These are phyloP conservation scores for Coniochaeta sp. DNA, from an alignment of 2,329 filamentous ascomycete genomes.

Conservation along the genomic window DNA sequence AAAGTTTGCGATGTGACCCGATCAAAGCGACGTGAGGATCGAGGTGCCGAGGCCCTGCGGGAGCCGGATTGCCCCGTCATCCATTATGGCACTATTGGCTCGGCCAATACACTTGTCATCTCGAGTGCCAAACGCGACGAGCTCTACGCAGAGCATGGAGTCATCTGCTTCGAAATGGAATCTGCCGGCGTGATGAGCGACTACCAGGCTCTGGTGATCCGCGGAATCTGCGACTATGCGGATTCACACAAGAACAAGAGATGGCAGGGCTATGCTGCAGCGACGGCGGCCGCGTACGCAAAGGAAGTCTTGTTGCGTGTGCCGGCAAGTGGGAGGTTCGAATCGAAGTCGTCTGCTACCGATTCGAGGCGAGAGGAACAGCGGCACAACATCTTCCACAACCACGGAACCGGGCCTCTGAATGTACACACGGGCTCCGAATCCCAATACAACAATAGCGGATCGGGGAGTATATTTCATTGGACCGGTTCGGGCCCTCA, in stretches of 20 bases:
- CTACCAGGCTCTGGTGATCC: slow-evolving; percentile 20
- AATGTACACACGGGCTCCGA: too few relatives aligned
- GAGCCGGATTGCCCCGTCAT: background rate
- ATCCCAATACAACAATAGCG: too few relatives aligned
- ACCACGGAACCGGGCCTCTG: too few relatives aligned
- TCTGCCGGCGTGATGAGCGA: slow-evolving; percentile 16
- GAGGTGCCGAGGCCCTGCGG: slow-evolving; percentile 7
- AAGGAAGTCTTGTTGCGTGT: slow-evolving; percentile 3
- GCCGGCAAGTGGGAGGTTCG: too few relatives aligned
- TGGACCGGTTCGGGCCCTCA: too few relatives aligned
- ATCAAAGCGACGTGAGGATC: background rate
- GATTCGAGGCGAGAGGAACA: too few relatives aligned
- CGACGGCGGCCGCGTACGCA: slow-evolving; percentile 17
- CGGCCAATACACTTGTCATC: slow-evolving; percentile 18
- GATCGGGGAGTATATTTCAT: too few relatives aligned
- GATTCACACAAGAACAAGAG: slow-evolving; percentile 18
- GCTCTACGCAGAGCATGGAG: slow-evolving; percentile 2
- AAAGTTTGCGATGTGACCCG: background rate
- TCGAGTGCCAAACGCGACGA: slow-evolving; percentile 15
- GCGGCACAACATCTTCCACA: too few relatives aligned
- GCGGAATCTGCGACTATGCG: slow-evolving; percentile 23
- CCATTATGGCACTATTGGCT: slow-evolving; percentile 27
- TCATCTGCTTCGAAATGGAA: slow-evolving; percentile 26
- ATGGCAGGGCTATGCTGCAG: slow-evolving; percentile 18
- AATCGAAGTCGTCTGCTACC: too few relatives aligned